Evolutionary conservation across 768 basidiomycete species (phyloP).

Genomic region (Mycena epipterygia): DNA sequence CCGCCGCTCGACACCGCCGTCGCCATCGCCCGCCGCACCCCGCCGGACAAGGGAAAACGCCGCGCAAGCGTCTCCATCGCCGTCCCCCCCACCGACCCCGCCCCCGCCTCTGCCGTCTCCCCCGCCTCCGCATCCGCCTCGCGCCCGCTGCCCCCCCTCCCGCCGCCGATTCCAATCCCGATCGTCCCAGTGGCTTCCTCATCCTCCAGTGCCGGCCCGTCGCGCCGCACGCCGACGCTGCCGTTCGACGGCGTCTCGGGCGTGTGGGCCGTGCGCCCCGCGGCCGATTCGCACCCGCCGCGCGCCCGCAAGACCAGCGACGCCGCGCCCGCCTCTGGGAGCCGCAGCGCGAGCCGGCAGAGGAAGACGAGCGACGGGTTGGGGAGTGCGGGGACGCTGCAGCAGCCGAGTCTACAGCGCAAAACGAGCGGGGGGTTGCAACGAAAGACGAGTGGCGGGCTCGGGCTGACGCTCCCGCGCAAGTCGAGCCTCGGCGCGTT

Average conservation of each 20-base stretch:
- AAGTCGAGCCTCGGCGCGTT: constrained; percentile 4
- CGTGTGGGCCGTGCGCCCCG: constrained; percentile 33
- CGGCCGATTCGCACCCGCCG: constrained; percentile 24
- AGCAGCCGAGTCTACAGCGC: constrained; percentile 1
- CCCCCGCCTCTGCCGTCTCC: background rate
- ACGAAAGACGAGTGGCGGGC: background rate
- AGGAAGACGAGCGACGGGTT: background rate
- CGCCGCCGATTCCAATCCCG: too few species aligned
- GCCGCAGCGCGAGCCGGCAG: background rate
- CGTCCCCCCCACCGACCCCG: background rate
- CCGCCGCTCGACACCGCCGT: constrained; percentile 30
- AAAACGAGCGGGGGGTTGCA: background rate
- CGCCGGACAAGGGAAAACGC: constrained; percentile 14
- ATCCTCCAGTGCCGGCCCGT: too few species aligned
- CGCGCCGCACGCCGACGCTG: constrained; percentile 22
- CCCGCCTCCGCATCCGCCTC: background rate
- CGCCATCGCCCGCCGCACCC: constrained; percentile 1
- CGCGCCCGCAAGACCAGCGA: background rate
- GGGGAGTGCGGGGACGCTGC: background rate
- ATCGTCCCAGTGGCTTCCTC: too few species aligned
- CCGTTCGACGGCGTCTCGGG: constrained; percentile 35
- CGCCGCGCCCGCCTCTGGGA: too few species aligned
- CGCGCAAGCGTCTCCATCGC: constrained; percentile 18
- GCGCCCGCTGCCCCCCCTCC: constrained; percentile 13
- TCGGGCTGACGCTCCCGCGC: constrained; percentile 5